Conservation (phyloP, 2,329 filamentous ascomycete species). For the Macroventuria anomochaeta region DNA sequence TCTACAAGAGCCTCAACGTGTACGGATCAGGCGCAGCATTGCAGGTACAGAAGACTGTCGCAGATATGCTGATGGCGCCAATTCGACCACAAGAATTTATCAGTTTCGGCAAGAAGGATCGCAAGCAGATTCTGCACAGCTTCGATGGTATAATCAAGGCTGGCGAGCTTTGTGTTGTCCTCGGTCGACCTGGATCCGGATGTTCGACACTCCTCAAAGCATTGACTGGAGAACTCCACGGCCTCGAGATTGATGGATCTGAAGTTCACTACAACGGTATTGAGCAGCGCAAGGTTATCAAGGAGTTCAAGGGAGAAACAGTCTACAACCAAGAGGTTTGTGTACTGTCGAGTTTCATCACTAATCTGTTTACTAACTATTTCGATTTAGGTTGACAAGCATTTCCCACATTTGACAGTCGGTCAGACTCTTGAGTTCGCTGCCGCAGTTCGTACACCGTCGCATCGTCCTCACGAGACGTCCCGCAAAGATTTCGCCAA, state of each 20-base stretch:
- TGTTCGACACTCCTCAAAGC: conserved; percentile 70
- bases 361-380: background rate
- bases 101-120: conserved; percentile 53
- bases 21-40: conserved; percentile 71
- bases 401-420: conserved; percentile 65
- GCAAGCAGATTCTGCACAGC: conserved; percentile 62
- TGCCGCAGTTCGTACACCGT: conserved; percentile 59
- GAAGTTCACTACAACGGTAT: conserved; percentile 68
- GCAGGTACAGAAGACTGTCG: conserved; percentile 72
- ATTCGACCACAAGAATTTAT: conserved; percentile 65
- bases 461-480: conserved; percentile 45
- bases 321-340: conserved; percentile 54
- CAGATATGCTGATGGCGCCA: conserved; percentile 64
- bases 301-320: conserved; percentile 56
- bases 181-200: conserved; percentile 61
- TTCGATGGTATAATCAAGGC: conserved; percentile 61
- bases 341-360: conserved; percentile 12
- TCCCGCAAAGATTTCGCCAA: conserved; percentile 54
- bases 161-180: conserved; percentile 57
- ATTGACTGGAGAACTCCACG: conserved; percentile 65
- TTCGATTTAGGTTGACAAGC: conserved; percentile 48
- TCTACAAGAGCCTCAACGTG: conserved; percentile 70
- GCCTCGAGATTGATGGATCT: conserved; percentile 61
- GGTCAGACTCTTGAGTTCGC: conserved; percentile 65
- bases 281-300: conserved; percentile 51